Evolutionary conservation across 441 rosid species (phyloP), one percentile per base, ranked within the genome.

Genomic region (Metrosideros polymorpha): DNA sequence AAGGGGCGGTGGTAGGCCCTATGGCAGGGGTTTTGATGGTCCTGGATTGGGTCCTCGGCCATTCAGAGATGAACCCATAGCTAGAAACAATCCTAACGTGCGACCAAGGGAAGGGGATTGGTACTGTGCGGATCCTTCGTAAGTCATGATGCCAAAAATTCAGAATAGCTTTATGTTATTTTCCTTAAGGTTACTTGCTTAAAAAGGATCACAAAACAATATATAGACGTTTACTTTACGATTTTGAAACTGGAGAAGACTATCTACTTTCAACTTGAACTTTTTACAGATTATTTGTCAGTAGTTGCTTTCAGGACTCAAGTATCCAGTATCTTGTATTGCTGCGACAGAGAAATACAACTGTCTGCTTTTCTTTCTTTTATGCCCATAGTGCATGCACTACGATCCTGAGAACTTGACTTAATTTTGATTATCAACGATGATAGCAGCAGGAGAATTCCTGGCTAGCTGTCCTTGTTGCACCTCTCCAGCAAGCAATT

Each of bases 41-140:
- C 92, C 95, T 91, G 96, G 89, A 87, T 85, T 89, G 91, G 94
- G 93, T 84, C 92, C 92, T 84, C 94, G 93, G 61, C 89, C 92
- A 57, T 84, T 91, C 35, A 91, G 90, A 89, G 94, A 92, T n/a
- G 96, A 94, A 61, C 91, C 89, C 29, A 24, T 91, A 87, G 82
- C 86, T 85, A 91, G 95, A 92, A 95, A 93, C 86, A 92, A 91
- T 82, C 92, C 96, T 71, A 97, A 95, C 83, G 96, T 97, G 75
- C 95, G 93, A 47, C 98, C 99, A 61, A 94, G 99, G 91, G 98
- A 95, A 85, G 99, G 99, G 77, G 98, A 97, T 88, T 96, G 99
- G 99, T 87, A 90, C 86, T 97, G 98, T 90, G 86, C 90, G 4
- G 94, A 95, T 91, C 93, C 95, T 77, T 50, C 56, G 97, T 95